These are phyloP conservation scores for Epichloe gansuensis DNA, from an alignment of 2,329 filamentous ascomycete genomes.

Conservation along the genomic window DNA sequence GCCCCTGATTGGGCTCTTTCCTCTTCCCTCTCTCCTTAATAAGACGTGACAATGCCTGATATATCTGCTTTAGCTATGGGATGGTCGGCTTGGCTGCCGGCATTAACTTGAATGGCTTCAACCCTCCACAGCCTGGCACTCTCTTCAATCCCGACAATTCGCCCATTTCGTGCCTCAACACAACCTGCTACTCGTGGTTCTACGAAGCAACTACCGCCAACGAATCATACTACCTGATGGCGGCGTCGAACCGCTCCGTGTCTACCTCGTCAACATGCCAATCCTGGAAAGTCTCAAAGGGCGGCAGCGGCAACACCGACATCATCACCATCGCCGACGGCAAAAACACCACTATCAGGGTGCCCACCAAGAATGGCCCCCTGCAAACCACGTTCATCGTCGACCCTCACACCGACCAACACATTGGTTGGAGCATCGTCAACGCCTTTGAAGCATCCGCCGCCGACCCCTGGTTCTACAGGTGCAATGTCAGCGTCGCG, in stretches of 20 bases:
- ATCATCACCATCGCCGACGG: conserved; percentile 17
- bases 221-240: conserved; percentile 8
- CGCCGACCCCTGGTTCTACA: conserved; percentile 27
- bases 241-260: conserved; percentile 22
- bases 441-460: conserved; percentile 25
- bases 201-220: conserved; percentile 17
- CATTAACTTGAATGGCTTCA: conserved; percentile 4
- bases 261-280: conserved; percentile 17
- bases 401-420: conserved; percentile 13
- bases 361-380: conserved; percentile 17
- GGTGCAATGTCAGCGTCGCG: conserved; percentile 25
- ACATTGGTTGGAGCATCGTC: conserved; percentile 16
- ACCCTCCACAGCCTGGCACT: conserved; percentile 17
- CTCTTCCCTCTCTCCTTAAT: neutral
- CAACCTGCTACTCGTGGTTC: conserved; percentile 23
- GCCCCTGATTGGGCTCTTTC: neutral
- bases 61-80: neutral
- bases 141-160: conserved; percentile 17
- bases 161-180: conserved; percentile 20
- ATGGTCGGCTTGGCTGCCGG: conserved; percentile 13
- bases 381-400: conserved; percentile 26
- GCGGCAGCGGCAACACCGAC: conserved; percentile 17
- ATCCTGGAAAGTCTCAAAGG: conserved; percentile 17
- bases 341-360: conserved; percentile 11
- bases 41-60: neutral